Percentiles rank a stretch among this genome's conserved stretches.
Evolutionary conservation across 1,139 yeast genomes (phyloP).

Genomic region (Debaryomyces psychrophilus): DNA sequence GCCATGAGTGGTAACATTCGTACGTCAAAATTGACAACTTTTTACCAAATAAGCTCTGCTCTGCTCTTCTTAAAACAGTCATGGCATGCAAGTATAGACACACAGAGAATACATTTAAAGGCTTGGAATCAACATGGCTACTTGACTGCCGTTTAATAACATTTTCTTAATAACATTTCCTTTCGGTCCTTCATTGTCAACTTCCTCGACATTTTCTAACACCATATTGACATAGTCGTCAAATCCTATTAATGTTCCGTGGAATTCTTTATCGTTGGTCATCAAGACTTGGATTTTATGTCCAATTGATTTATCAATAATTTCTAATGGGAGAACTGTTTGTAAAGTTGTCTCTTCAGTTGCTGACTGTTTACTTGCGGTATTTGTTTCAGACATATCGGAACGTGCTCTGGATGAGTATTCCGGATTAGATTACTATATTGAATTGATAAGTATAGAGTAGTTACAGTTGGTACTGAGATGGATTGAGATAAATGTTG

Average conservation of each 20-base stretch:
- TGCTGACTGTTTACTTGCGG: slow-evolving; percentile 9
- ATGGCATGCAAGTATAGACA: background rate
- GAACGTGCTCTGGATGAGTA: background rate
- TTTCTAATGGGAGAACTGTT: slow-evolving; percentile 70
- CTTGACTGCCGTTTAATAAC: slow-evolving; percentile 84
- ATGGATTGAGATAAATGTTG: too few species aligned
- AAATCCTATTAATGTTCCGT: slow-evolving; percentile 86
- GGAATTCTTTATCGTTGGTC: slow-evolving; percentile 74
- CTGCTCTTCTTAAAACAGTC: background rate
- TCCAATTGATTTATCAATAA: slow-evolving; percentile 87
- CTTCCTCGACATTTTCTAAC: slow-evolving; percentile 77
- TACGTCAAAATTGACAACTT: background rate
- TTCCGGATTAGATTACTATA: background rate
- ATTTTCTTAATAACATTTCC: slow-evolving; percentile 60
- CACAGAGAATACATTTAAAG: background rate
- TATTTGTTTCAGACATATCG: slow-evolving; percentile 4
- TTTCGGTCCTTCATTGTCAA: slow-evolving; percentile 40
- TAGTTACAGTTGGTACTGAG: background rate
- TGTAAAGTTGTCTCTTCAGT: slow-evolving; percentile 19
- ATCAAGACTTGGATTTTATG: slow-evolving; percentile 76
- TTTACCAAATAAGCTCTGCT: background rate
- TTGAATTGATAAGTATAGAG: background rate
- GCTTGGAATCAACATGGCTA: slow-evolving; percentile 64
- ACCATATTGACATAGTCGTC: slow-evolving; percentile 96
- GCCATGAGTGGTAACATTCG: background rate